These are phyloP conservation scores for Pilasporangium apinafurcum DNA, from an alignment of 352 stramenopile genomes.

Conservation along the genomic window DNA sequence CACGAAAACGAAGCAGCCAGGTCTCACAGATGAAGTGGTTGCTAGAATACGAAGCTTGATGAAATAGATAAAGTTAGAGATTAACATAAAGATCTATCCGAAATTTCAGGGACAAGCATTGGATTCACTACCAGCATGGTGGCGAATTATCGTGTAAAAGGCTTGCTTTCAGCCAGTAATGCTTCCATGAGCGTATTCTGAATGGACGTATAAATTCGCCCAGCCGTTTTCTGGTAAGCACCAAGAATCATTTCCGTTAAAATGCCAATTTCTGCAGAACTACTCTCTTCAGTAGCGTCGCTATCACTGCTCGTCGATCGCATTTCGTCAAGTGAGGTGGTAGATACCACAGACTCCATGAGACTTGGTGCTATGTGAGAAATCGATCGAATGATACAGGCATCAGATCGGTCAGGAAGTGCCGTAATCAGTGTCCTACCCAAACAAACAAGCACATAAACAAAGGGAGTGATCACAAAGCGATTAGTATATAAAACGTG, in stretches of 20 bases:
- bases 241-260: slow-evolving; percentile 21
- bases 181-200: slow-evolving; percentile 30
- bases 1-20: slow-evolving; percentile 4
- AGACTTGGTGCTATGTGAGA: slow-evolving; percentile 5
- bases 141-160: too few relatives aligned
- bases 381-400: slow-evolving; percentile 8
- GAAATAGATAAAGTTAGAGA: neutral
- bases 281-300: too few relatives aligned
- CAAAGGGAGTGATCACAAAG: neutral
- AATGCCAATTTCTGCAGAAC: slow-evolving; percentile 15
- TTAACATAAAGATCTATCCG: neutral
- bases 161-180: neutral
- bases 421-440: slow-evolving; percentile 8
- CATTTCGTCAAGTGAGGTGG: too few relatives aligned
- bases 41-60: neutral
- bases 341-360: neutral
- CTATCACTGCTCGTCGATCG: too few relatives aligned
- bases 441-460: neutral
- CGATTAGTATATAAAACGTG: too few relatives aligned
- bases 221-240: slow-evolving; percentile 14
- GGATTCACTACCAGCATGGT: too few relatives aligned
- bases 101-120: too few relatives aligned
- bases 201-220: slow-evolving; percentile 18
- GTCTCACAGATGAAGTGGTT: neutral
- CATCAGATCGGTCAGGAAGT: neutral